Conservation (phyloP, 495 filamentous ascomycete species). For the Aspergillus cavernicola region DNA sequence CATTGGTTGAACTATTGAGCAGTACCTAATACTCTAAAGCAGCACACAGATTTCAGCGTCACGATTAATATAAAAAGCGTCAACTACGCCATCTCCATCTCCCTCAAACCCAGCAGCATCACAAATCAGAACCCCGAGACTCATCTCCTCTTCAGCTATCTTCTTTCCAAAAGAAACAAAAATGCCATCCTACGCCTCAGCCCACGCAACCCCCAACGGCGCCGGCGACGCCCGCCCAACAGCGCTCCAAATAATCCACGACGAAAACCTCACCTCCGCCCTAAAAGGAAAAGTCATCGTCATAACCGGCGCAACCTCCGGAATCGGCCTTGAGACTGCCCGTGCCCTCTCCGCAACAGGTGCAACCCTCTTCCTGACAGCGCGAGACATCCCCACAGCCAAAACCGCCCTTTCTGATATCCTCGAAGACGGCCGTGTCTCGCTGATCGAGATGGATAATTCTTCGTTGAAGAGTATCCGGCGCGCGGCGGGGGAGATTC, state of each 20-base stretch:
- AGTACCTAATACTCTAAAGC: too few relatives aligned
- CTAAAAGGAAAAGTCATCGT: slow-evolving; percentile 25
- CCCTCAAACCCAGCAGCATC: too few relatives aligned
- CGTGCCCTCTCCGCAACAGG: slow-evolving; percentile 44
- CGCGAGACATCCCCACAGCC: slow-evolving; percentile 25
- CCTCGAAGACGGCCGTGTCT: slow-evolving; percentile 1
- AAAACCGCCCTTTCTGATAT: background rate
- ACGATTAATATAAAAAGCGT: too few relatives aligned
- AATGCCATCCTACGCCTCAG: background rate
- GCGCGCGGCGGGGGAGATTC: too few relatives aligned
- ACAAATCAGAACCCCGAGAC: too few relatives aligned
- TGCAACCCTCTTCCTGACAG: slow-evolving; percentile 43
- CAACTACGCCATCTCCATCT: too few relatives aligned
- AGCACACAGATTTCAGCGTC: too few relatives aligned
- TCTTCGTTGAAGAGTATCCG: slow-evolving; percentile 41
- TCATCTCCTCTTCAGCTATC: too few relatives aligned
- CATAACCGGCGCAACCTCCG: slow-evolving; percentile 48
- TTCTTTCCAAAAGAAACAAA: too few relatives aligned
- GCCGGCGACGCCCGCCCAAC: slow-evolving; percentile 54
- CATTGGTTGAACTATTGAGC: too few relatives aligned
- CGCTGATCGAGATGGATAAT: slow-evolving; percentile 41
- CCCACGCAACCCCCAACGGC: slow-evolving; percentile 17
- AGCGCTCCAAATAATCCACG: slow-evolving; percentile 47
- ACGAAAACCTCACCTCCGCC: slow-evolving; percentile 28
- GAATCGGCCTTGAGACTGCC: slow-evolving; percentile 52